A percentile compares a stretch with the other conserved stretches of the same genome.
Evolutionary conservation across 768 basidiomycete species (phyloP).

Genomic region (Pleurotus cornucopiae): DNA sequence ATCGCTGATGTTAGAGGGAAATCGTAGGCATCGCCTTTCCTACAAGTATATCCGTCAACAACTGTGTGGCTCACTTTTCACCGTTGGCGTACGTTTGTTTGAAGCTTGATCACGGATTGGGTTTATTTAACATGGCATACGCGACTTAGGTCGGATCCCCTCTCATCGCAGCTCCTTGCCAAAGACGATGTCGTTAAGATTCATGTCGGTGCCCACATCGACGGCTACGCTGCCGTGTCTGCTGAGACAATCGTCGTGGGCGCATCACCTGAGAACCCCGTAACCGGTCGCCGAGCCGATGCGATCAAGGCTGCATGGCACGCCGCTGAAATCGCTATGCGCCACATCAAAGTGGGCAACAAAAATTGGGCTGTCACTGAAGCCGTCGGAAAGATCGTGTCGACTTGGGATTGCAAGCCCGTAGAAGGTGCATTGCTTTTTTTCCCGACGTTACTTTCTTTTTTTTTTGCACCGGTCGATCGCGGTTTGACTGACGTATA

Average conservation of each 20-base stretch:
- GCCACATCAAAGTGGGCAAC: constrained; percentile 85
- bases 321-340: constrained; percentile 90
- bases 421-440: constrained; percentile 70
- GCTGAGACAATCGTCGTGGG: constrained; percentile 94
- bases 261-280: constrained; percentile 65
- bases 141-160: constrained; percentile 61
- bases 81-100: constrained; percentile 73
- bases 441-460: neutral
- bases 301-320: constrained; percentile 91
- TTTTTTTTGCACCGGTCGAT: neutral
- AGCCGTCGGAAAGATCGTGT: constrained; percentile 66
- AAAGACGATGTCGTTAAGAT: constrained; percentile 94
- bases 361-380: constrained; percentile 97
- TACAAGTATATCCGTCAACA: constrained; percentile 91
- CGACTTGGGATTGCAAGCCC: constrained; percentile 81
- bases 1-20: neutral
- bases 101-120: constrained; percentile 17
- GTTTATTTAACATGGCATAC: constrained; percentile 5
- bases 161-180: constrained; percentile 61
- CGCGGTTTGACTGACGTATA: constrained; percentile 6
- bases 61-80: constrained; percentile 92
- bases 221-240: constrained; percentile 90
- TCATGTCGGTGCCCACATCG: constrained; percentile 95
- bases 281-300: constrained; percentile 85
- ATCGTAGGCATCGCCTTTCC: constrained; percentile 86